Base-by-base conservation (phyloP, 1,284 basidiomycete species). In the Cutaneotrichosporon mucoides region DNA sequence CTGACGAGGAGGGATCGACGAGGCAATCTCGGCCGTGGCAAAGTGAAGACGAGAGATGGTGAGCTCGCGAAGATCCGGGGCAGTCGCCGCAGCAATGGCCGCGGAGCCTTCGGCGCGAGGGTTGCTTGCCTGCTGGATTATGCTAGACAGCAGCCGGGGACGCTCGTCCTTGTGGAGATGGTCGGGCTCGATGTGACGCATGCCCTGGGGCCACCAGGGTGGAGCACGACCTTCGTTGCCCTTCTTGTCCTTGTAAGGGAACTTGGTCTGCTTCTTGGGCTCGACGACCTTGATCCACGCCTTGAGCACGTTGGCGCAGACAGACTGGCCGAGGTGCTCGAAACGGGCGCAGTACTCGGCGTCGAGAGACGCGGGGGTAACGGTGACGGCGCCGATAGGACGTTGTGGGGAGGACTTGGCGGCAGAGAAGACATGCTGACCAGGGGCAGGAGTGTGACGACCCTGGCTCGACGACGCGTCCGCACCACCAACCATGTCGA, bases 221-320 rank as follows among this genome's bases (percentile, higher is more conserved):
- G 82, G 82, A 1, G 62, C 54, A 61, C 78, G 79, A 11, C 75
- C 68, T 43, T 77, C 77, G 53, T 83, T 81, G 24, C 82, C 82
- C 59, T 79, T 78, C 71, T 82, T 81, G 74, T 84, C 82, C 70
- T 82, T 81, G 74, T 84, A 83, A 3, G 81, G 82, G 65, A 71
- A 80, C 46, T 79, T 77, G 56, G 75, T 80, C 70, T 82, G 80
- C 70, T 83, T 83, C 68, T 82, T 81, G 12, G 82, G 82, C 68
- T 84, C 82, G 63, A 83, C 79, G 52, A 82, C 73, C 68, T 81
- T 81, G 70, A 81, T 80, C 80, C 80, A 81, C 24, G 73, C 79
- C 68, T 82, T 82, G 62, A 80, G 80, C 38, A 84, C 76, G 54
- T 80, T 76, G 66, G 82, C 83, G 73, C 81, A 82, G 7, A 79